Evolutionary conservation across 225 moss, liverwort and hornwort genomes (phyloP), one percentile per base, ranked within the genome.

Genomic region (Marchantia paleacea): DNA sequence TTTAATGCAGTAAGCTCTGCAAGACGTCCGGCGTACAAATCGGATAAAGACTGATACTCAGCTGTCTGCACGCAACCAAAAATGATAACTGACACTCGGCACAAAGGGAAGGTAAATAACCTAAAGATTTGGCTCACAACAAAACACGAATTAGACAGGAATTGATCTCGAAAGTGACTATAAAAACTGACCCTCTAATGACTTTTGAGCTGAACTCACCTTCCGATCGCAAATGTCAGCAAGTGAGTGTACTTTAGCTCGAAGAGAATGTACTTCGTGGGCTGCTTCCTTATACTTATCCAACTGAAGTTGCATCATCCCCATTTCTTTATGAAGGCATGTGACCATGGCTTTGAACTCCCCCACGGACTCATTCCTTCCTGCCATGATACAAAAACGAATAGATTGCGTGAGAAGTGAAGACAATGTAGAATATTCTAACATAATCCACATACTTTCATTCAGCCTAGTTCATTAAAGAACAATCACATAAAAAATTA

Each of bases 311-410:
- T 94, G 94, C 91, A 94, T 92, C 81, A 92, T 87, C 51, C 93
- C 91, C 92, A 97, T 94, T 75, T 97, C 94, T 72, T 97, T 94
- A 80, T 97, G 92, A 73, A 97, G 91, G 69, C 88, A 88, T 53
- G 91, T 92, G 52, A 97, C 92, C 88, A 87, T 90, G 73, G 91
- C 92, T 86, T 97, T 97, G 31, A 94, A 86, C 69, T 93, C 96
- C 83, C 86, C 77, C 12, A 97, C 93, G 73, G 93, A 91, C 78
- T 97, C 93, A 62, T 90, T 92, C 76, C 86, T 92, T 71, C 90
- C 96, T 97, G 85, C 57, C 81, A 77, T 24, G 49, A 1, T 28
- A 50, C n/a, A 50, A 72, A 22, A 72, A 12, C 72, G n/a, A 18
- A 24, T 18, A 51, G 10, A 72, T 72, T 72, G n/a, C 48, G n/a